Evolutionary conservation across 495 filamentous ascomycete genomes (phyloP).

Genomic region (Halenospora varia): DNA sequence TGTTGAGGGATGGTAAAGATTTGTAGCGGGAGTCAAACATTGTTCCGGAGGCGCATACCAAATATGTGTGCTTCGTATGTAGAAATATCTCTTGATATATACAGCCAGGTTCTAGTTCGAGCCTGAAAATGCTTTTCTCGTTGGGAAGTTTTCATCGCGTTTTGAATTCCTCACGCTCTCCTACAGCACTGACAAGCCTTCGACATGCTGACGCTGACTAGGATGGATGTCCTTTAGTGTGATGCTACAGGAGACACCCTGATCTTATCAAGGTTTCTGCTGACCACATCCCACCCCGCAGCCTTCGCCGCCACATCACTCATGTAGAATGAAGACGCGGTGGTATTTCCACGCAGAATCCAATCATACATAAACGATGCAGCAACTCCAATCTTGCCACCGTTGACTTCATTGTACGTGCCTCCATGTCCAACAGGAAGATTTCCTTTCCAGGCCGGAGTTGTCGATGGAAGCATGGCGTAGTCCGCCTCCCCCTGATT

Average conservation of each 20-base stretch:
- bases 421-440: constrained; percentile 30
- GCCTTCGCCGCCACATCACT: constrained; percentile 2
- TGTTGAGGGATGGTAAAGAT: no score
- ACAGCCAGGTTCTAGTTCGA: no score
- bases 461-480: constrained; percentile 16
- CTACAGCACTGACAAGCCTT: no score
- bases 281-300: constrained; percentile 21
- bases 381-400: constrained; percentile 28
- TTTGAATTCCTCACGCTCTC: no score
- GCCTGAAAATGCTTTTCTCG: no score
- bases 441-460: constrained; percentile 36
- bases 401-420: constrained; percentile 24
- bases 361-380: constrained; percentile 22
- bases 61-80: no score
- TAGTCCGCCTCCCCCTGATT: constrained; percentile 31
- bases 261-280: constrained; percentile 7
- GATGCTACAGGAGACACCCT: constrained; percentile 19
- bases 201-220: no score
- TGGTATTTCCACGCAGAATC: constrained; percentile 15
- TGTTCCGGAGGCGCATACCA: no score
- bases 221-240: no score
- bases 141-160: no score
- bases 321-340: constrained; percentile 9
- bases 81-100: no score
- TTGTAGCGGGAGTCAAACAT: no score